Percentiles rank a stretch among this genome's conserved stretches.
phyloP scores from a whole-genome alignment of 1,139 yeast species.

The Saccharomyces hybrid region DNA sequence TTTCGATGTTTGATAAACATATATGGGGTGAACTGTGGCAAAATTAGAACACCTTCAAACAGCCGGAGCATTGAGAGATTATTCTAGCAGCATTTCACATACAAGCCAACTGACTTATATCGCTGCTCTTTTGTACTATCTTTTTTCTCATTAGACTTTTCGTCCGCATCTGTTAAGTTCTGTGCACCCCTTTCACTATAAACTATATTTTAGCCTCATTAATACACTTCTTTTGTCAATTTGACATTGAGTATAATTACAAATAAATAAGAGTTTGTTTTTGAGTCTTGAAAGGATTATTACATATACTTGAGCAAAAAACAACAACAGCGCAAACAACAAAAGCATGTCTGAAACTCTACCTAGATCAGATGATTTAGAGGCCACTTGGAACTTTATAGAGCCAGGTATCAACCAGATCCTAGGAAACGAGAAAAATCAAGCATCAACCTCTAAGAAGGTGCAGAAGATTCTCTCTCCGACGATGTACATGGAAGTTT shows the following conservation, averaged over 20 bases:
- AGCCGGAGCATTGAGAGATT: neutral
- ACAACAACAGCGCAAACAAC: neutral
- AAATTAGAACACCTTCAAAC: neutral
- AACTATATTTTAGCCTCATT: neutral
- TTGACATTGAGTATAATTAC: neutral
- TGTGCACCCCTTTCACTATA: neutral
- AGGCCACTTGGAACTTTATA: slow-evolving; percentile 68
- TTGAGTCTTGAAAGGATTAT: neutral
- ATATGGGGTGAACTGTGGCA: neutral
- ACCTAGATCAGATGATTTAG: slow-evolving; percentile 44
- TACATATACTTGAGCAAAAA: neutral
- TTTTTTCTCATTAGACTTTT: neutral
- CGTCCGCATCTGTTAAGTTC: neutral
- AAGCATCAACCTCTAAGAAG: slow-evolving; percentile 14
- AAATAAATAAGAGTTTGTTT: neutral
- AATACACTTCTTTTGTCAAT: neutral
- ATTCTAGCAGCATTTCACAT: neutral
- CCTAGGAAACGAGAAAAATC: slow-evolving; percentile 42
- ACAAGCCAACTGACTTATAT: neutral
- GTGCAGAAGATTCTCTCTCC: slow-evolving; percentile 61
- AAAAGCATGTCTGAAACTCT: slow-evolving; percentile 29
- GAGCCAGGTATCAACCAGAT: slow-evolving; percentile 69
- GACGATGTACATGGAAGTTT: slow-evolving; percentile 60
- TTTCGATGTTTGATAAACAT: neutral
- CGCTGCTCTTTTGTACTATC: neutral